Evolutionary conservation across 2,329 filamentous ascomycete genomes (phyloP).

Genomic region (Ascocoryne sarcoides): DNA sequence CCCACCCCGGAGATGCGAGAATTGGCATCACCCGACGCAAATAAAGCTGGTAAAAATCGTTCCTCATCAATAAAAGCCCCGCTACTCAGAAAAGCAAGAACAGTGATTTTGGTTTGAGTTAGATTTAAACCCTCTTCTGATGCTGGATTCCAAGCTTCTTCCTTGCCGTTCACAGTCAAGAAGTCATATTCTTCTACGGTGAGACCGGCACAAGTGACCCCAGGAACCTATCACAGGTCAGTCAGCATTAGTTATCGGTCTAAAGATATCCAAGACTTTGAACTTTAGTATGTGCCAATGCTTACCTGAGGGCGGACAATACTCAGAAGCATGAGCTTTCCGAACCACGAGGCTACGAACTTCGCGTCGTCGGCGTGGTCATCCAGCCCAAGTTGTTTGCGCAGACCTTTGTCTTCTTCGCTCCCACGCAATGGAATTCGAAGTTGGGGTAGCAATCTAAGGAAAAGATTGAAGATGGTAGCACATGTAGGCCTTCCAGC

Average conservation of each 20-base stretch:
- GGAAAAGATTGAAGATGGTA: slow-evolving; percentile 71
- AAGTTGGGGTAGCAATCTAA: slow-evolving; percentile 65
- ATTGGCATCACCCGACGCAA: slow-evolving; percentile 75
- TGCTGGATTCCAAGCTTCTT: slow-evolving; percentile 58
- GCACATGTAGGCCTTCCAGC: slow-evolving; percentile 45
- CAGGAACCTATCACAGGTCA: slow-evolving; percentile 16
- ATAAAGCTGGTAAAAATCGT: slow-evolving; percentile 74
- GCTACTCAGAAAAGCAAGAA: slow-evolving; percentile 66
- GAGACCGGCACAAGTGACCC: slow-evolving; percentile 44
- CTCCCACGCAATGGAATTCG: slow-evolving; percentile 68
- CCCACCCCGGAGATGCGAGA: slow-evolving; percentile 75
- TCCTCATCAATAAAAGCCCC: slow-evolving; percentile 79
- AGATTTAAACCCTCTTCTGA: slow-evolving; percentile 54
- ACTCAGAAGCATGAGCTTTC: slow-evolving; percentile 65
- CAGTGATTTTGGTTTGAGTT: slow-evolving; percentile 59
- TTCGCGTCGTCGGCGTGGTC: slow-evolving; percentile 55
- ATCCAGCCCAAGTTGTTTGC: slow-evolving; percentile 56
- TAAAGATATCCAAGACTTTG: no score
- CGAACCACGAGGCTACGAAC: slow-evolving; percentile 68
- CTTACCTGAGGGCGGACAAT: slow-evolving; percentile 30
- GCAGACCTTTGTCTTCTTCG: slow-evolving; percentile 65
- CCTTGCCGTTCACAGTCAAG: slow-evolving; percentile 55
- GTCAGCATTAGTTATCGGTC: neutral
- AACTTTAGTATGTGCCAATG: no score
- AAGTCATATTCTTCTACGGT: slow-evolving; percentile 60